Percentiles rank a stretch among this genome's conserved stretches.
Evolutionary conservation across 805 yeast species (phyloP).

Genomic region (Kodamaea lidongshanica): DNA sequence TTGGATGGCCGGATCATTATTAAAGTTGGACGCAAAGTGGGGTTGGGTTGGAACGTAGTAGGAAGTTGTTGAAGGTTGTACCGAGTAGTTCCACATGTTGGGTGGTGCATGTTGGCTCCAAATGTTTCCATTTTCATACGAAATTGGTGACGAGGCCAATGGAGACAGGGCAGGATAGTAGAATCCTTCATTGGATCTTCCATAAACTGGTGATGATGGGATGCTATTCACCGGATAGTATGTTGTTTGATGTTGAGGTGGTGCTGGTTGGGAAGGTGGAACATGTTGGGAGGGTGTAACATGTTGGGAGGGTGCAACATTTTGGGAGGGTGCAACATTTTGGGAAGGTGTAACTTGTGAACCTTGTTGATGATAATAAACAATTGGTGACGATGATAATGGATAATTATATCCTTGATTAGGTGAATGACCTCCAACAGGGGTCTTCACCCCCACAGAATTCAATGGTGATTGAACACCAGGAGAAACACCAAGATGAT

Average conservation of each 20-base stretch:
- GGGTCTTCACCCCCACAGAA: conserved; percentile 4
- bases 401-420: background rate
- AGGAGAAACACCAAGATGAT: conserved; percentile 3
- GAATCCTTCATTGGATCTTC: conserved; percentile 9
- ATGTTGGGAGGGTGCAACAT: conserved; percentile 5
- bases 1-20: conserved; percentile 16
- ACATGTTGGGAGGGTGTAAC: conserved; percentile 6
- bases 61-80: too few relatives aligned
- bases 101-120: conserved; percentile 24
- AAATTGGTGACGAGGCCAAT: conserved; percentile 20
- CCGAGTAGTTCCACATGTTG: too few relatives aligned
- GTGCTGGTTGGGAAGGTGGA: conserved; percentile 7
- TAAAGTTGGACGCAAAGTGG: conserved; percentile 10
- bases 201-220: conserved; percentile 18
- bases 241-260: conserved; percentile 1
- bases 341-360: background rate
- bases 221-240: conserved; percentile 10
- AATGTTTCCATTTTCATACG: conserved; percentile 13
- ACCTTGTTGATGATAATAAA: background rate
- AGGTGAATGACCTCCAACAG: conserved; percentile 2
- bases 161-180: conserved; percentile 21
- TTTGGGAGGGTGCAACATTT: conserved; percentile 1
- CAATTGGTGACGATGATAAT: too few relatives aligned
- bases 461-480: conserved; percentile 6
- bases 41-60: conserved; percentile 7